Percentiles rank a stretch among this genome's conserved stretches.
These are phyloP conservation scores for Exserohilum turcica DNA, from an alignment of 2,329 filamentous ascomycete genomes.

Conservation along the genomic window DNA sequence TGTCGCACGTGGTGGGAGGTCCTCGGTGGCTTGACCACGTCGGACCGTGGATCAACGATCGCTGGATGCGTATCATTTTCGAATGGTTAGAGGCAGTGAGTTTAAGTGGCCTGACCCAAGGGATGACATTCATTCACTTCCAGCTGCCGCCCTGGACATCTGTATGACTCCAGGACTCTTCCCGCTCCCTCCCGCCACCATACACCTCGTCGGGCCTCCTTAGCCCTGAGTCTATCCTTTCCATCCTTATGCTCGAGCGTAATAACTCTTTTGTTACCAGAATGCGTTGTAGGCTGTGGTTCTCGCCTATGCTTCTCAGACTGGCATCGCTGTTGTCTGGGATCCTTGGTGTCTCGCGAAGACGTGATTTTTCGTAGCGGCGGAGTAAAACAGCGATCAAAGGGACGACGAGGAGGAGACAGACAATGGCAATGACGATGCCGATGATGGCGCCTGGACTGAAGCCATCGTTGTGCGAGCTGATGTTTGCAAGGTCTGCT, in stretches of 20 bases:
- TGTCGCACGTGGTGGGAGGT: not conserved
- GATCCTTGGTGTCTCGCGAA: constrained; percentile 22
- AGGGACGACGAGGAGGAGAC: constrained; percentile 25
- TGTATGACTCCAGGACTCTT: constrained; percentile 24
- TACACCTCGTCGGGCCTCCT: constrained; percentile 19
- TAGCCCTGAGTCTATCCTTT: constrained; percentile 12
- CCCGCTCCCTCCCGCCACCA: constrained; percentile 10
- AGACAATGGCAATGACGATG: constrained; percentile 27
- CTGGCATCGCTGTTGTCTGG: constrained; percentile 11
- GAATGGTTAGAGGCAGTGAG: not conserved
- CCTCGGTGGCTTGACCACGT: not conserved
- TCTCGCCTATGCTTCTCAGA: constrained; percentile 20
- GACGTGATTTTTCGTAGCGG: constrained; percentile 26
- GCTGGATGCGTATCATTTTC: no score
- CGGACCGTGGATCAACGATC: no score
- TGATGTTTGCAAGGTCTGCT: not conserved
- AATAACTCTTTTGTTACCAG: constrained; percentile 30
- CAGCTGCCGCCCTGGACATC: constrained; percentile 23
- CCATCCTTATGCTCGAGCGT: constrained; percentile 26
- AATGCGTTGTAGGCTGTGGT: constrained; percentile 28
- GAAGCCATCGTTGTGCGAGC: constrained; percentile 20
- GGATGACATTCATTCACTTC: constrained; percentile 1
- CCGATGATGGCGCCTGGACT: constrained; percentile 28
- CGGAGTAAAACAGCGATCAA: constrained; percentile 26
- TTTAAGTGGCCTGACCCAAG: not conserved